phyloP scores from a whole-genome alignment of 2,329 filamentous ascomycete species.

The Knoxdaviesia proteae region DNA sequence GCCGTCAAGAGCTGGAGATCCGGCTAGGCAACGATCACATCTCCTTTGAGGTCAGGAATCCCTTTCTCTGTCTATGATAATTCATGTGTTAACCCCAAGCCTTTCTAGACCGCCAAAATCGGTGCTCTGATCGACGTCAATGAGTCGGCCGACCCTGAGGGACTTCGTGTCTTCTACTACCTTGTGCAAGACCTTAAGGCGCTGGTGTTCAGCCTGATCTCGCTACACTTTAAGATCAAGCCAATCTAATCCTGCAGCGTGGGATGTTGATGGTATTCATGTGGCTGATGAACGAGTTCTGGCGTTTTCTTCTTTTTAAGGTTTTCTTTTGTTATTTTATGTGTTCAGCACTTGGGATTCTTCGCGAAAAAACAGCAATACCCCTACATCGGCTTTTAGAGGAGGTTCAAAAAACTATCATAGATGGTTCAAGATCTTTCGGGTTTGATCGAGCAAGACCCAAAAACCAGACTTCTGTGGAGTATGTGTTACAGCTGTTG shows the following conservation, averaged over 20 bases:
- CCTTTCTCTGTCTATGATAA: not conserved
- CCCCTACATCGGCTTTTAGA: no score
- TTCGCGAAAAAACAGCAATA: no score
- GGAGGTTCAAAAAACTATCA: no score
- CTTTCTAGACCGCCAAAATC: constrained; percentile 75
- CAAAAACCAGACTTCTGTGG: no score
- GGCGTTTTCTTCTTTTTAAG: no score
- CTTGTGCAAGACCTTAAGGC: constrained; percentile 95
- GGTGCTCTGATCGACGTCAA: constrained; percentile 92
- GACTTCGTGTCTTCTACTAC: constrained; percentile 94
- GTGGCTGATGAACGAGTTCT: no score
- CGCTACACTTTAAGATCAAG: constrained; percentile 92
- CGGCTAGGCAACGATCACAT: constrained; percentile 88
- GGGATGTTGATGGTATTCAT: no score
- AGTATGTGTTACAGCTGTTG: no score
- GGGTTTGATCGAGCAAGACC: no score
- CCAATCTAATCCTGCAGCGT: constrained; percentile 30
- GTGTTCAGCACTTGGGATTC: no score
- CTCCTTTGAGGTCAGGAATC: constrained; percentile 62
- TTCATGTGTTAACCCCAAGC: not conserved
- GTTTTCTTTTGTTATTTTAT: no score
- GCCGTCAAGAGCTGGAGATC: constrained; percentile 89
- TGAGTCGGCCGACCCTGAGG: constrained; percentile 88
- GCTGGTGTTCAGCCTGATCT: constrained; percentile 86
- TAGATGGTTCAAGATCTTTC: no score